Conservation (phyloP, 768 basidiomycete genomes). For the Rhizopogon vesiculosus region DNA sequence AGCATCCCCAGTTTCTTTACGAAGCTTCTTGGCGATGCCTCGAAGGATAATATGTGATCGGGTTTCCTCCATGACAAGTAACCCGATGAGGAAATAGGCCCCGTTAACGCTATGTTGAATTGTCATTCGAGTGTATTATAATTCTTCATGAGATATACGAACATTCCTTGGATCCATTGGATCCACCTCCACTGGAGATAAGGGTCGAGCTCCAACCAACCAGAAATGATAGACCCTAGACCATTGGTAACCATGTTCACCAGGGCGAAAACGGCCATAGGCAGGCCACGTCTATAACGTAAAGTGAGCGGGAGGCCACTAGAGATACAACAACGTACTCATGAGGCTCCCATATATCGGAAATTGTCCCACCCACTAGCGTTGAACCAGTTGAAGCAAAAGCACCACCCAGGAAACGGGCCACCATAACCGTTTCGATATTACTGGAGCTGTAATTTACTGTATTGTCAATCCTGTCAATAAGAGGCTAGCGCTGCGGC, state of each 20-base stretch:
- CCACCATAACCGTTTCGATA: conserved; percentile 55
- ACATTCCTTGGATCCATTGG: conserved; percentile 75
- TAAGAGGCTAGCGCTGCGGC: not conserved
- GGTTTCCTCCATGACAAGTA: conserved; percentile 64
- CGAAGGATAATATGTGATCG: conserved; percentile 66
- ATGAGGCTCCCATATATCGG: conserved; percentile 59
- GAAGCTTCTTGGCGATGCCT: conserved; percentile 51
- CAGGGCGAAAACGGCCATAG: conserved; percentile 69
- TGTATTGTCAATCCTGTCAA: not conserved
- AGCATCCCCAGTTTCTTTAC: conserved; percentile 61
- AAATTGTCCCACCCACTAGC: conserved; percentile 67
- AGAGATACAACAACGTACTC: conserved; percentile 43
- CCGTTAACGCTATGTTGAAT: conserved; percentile 42
- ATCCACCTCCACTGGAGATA: conserved; percentile 76
- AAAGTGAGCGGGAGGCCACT: not conserved
- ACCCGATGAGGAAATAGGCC: conserved; percentile 43
- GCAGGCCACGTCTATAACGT: conserved; percentile 53
- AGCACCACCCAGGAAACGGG: conserved; percentile 57
- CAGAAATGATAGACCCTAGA: conserved; percentile 57
- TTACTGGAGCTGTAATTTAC: conserved; percentile 27
- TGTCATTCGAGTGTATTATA: not conserved
- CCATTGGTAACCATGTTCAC: conserved; percentile 59
- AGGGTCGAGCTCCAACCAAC: conserved; percentile 60
- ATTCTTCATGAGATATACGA: conserved; percentile 5
- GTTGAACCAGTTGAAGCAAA: conserved; percentile 64